A percentile compares a stretch with the other conserved stretches of the same genome.
These are phyloP conservation scores for Rhododendron henanense DNA, from an alignment of 148 eudicot genomes.

Conservation along the genomic window DNA sequence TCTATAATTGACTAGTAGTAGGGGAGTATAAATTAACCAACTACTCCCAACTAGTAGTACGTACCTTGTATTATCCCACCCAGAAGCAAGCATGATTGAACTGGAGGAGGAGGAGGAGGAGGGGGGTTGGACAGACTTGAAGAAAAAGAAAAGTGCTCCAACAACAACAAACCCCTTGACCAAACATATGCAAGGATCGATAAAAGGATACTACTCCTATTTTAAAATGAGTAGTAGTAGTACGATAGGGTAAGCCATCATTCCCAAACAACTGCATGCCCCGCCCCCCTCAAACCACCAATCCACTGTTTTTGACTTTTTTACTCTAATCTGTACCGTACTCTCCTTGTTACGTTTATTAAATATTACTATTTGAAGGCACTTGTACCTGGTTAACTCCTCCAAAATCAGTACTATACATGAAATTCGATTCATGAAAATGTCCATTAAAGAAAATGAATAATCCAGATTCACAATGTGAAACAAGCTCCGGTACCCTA, in stretches of 20 bases:
- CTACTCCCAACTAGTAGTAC: too few relatives aligned
- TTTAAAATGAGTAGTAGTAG: not conserved
- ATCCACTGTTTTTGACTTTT: not conserved
- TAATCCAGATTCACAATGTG: too few relatives aligned
- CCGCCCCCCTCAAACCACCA: not conserved
- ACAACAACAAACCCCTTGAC: not conserved
- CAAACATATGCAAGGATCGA: not conserved
- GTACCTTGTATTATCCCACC: not conserved
- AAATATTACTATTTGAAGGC: not conserved
- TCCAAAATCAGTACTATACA: too few relatives aligned
- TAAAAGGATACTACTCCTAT: not conserved
- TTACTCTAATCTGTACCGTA: not conserved
- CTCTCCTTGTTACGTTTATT: not conserved
- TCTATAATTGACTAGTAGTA: too few relatives aligned
- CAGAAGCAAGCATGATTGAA: not conserved
- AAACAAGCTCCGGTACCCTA: too few relatives aligned
- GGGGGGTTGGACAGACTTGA: slow-evolving; percentile 4
- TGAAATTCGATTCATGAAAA: too few relatives aligned
- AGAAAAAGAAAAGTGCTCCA: slow-evolving; percentile 3
- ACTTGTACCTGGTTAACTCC: too few relatives aligned
- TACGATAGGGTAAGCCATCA: not conserved
- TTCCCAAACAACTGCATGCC: not conserved
- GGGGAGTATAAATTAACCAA: too few relatives aligned
- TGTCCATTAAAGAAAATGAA: too few relatives aligned
- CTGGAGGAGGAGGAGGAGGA: not conserved